Evolutionary conservation across 768 basidiomycete genomes (phyloP).

Genomic region (Boletus huronensis): DNA sequence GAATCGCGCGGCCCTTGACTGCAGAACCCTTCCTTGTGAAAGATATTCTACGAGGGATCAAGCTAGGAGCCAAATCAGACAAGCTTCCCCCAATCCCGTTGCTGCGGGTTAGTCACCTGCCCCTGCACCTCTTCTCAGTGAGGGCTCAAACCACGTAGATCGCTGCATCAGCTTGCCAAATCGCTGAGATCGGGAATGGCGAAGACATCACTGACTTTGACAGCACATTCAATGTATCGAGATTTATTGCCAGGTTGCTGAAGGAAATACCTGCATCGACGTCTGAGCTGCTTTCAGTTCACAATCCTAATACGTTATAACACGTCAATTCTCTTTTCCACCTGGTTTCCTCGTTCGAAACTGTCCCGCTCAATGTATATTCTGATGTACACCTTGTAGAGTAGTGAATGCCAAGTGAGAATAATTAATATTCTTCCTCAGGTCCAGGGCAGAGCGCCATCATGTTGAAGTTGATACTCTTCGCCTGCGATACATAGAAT

Average conservation of each 20-base stretch:
- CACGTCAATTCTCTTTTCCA: background rate
- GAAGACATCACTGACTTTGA: constrained; percentile 33
- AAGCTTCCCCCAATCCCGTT: constrained; percentile 38
- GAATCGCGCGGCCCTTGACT: constrained; percentile 28
- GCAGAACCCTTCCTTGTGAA: constrained; percentile 31
- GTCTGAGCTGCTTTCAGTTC: constrained; percentile 28
- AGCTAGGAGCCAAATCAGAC: constrained; percentile 22
- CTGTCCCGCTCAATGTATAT: background rate
- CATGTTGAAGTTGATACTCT: constrained; percentile 44
- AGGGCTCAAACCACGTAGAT: constrained; percentile 16
- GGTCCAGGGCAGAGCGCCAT: constrained; percentile 42
- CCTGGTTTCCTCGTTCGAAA: background rate
- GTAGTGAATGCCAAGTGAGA: background rate
- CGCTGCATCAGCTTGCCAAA: constrained; percentile 30
- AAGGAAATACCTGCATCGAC: constrained; percentile 31
- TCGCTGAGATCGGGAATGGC: constrained; percentile 34
- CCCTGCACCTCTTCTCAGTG: background rate
- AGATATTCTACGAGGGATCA: constrained; percentile 27
- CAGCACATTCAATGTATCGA: constrained; percentile 29
- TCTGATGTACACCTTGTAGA: constrained; percentile 9
- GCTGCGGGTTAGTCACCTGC: constrained; percentile 21
- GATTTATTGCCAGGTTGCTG: constrained; percentile 31
- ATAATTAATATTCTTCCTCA: constrained; percentile 10
- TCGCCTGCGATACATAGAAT: constrained; percentile 38
- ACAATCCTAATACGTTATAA: background rate